These are phyloP conservation scores for Forsythia suspensa DNA, from an alignment of 257 asterid genomes.

Conservation along the genomic window DNA sequence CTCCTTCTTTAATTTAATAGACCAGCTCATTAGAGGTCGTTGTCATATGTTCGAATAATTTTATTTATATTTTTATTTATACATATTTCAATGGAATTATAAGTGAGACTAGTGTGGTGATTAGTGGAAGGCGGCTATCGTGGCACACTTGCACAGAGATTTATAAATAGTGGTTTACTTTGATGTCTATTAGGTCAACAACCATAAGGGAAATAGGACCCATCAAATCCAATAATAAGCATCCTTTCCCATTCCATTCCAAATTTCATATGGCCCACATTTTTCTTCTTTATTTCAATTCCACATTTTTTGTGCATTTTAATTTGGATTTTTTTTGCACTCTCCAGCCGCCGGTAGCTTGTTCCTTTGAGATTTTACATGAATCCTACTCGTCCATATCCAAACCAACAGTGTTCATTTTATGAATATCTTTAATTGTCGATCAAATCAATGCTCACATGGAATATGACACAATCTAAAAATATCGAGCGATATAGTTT, in stretches of 20 bases:
- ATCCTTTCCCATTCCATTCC: background rate
- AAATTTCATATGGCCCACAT: background rate
- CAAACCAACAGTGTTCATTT: background rate
- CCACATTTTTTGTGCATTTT: background rate
- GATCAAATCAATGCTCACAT: background rate
- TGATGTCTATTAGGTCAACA: background rate
- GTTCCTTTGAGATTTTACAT: background rate
- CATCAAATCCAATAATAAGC: background rate
- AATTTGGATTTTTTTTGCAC: background rate
- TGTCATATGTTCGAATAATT: background rate
- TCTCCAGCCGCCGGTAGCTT: background rate
- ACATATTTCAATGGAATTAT: no score
- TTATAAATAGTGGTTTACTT: background rate
- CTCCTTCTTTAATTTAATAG: background rate
- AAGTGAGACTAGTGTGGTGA: no score
- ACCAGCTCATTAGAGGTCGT: background rate
- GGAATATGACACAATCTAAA: background rate
- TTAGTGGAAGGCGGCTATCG: background rate
- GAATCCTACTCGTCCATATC: background rate
- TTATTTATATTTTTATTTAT: background rate
- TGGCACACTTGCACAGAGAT: background rate
- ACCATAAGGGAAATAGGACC: background rate
- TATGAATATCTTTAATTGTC: background rate
- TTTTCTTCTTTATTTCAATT: background rate
- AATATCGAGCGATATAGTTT: background rate